These are phyloP conservation scores for Eutrema japonicum DNA, from an alignment of 345 rosid genomes.

Conservation along the genomic window DNA sequence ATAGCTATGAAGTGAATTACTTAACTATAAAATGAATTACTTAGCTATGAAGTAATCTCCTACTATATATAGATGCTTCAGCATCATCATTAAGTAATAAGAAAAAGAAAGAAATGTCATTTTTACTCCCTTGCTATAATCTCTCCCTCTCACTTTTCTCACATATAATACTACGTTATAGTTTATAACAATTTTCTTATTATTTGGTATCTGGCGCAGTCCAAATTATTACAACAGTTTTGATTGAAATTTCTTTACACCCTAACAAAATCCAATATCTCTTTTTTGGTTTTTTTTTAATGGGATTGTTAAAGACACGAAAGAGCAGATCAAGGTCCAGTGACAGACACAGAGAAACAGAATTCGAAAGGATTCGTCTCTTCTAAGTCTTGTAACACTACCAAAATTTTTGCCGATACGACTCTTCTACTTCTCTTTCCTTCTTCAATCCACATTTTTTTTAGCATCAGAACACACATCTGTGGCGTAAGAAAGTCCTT, in stretches of 20 bases:
- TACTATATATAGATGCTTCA: too few species aligned
- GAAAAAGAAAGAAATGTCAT: too few species aligned
- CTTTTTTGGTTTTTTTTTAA: neutral
- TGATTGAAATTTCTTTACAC: neutral
- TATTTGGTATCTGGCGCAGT: neutral
- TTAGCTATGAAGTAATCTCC: too few species aligned
- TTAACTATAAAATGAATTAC: too few species aligned
- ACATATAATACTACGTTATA: too few species aligned
- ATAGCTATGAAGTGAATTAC: too few species aligned
- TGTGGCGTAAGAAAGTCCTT: conserved; percentile 8
- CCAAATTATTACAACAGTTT: conserved; percentile 22
- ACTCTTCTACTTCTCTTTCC: conserved; percentile 17
- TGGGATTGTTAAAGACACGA: conserved; percentile 8
- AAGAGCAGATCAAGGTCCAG: conserved; percentile 22
- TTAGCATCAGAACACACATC: conserved; percentile 22
- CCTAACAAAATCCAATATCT: conserved; percentile 20
- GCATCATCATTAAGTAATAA: too few species aligned
- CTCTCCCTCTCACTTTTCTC: too few species aligned
- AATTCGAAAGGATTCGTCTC: conserved; percentile 27
- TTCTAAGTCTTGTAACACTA: conserved; percentile 11
- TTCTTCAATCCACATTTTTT: conserved; percentile 15
- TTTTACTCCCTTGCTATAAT: too few species aligned
- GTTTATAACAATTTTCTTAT: neutral
- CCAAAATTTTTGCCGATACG: conserved; percentile 40
- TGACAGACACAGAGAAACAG: conserved; percentile 9